Base-by-base conservation (phyloP, 352 stramenopile species). In the Albugo laibachii region DNA sequence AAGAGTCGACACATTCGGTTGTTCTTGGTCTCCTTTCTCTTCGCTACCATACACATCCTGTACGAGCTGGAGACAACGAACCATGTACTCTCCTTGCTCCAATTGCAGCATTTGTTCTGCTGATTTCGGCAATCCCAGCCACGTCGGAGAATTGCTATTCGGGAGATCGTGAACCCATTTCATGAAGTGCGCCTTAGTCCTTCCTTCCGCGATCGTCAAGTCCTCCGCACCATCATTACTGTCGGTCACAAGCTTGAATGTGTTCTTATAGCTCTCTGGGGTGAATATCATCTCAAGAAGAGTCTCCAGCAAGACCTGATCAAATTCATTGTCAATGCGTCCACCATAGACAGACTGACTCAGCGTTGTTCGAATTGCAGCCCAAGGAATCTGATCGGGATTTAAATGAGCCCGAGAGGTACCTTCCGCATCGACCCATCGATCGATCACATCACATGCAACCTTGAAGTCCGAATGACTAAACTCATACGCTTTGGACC, bases 401-500 rank as follows among this genome's bases (percentile, higher is more conserved):
- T 94, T 78, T 10, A 98, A 62, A 51, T 96, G 72, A 41, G 66
- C 81, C 21, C 86, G 88, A 36, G 80, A 74, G 16, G 60, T 52
- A 1, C 69, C 73, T 14, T 88, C 73, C 1, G 80, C 73, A 63
- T 96, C 85, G 5, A 99, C 69, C 75, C 96, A 97, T 31, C 88
- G 72, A 58, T 99, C 96, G 56, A 99, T 95, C 13, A 98, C 93
- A 64, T 98, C 88, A 42, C 98, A 84, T 10, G 93, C 92, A 50
- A 95, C 95, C 46, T 73, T 74, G 43, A 97, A 95, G 68, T 99
- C 97, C 5, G 93, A 94, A 62, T 99, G 95, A 41, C 85, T 98
- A 61, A 99, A 99, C 54, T 99, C 95, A 62, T 99, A 99, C 13
- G 69, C 74, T 55, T 99, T 97, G 15, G 84, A 97, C 95, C 95